A percentile compares a stretch with the other conserved stretches of the same genome.
Evolutionary conservation across 2,329 filamentous ascomycete genomes (phyloP).

Genomic region (Fusarium falciforme): DNA sequence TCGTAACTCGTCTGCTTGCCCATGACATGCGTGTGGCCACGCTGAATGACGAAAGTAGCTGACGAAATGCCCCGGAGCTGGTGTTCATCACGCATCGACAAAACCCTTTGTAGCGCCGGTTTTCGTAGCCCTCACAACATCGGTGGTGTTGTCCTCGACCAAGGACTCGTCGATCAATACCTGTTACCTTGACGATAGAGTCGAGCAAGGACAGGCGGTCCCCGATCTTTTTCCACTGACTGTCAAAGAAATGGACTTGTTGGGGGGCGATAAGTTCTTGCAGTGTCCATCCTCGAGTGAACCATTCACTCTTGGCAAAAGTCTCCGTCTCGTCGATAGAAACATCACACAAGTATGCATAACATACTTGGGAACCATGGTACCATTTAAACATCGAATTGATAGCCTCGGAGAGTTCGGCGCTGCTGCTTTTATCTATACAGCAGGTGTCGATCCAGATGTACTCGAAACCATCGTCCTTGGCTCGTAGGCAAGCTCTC

Average conservation of each 20-base stretch:
- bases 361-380: background rate
- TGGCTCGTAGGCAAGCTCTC: background rate
- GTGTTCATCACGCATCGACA: background rate
- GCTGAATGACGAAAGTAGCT: background rate
- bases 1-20: background rate
- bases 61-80: accelerated
- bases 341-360: background rate
- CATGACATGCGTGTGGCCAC: background rate
- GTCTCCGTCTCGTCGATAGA: background rate
- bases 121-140: background rate
- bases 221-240: background rate
- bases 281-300: background rate
- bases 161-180: background rate
- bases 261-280: background rate
- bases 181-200: accelerated
- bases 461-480: background rate
- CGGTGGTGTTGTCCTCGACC: background rate
- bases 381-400: background rate
- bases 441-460: background rate
- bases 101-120: accelerated
- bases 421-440: background rate
- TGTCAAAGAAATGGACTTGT: background rate
- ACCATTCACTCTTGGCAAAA: background rate
- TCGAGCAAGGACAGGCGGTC: background rate
- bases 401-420: background rate